Base-by-base conservation (phyloP, 1,284 basidiomycete species). In the Porogramme epimiltina region DNA sequence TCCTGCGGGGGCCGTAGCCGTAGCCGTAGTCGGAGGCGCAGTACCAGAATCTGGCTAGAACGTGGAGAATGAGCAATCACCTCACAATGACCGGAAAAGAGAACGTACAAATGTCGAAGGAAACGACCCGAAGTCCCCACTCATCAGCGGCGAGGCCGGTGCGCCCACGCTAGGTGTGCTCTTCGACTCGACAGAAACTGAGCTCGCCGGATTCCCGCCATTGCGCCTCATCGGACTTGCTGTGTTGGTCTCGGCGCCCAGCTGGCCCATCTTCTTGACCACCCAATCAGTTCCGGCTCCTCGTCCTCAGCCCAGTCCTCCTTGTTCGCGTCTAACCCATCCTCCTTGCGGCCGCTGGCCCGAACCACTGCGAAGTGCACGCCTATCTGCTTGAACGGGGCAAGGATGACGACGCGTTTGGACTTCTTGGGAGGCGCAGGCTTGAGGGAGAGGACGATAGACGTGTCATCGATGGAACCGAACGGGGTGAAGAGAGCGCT, bases 271-370 rank as follows among this genome's bases (percentile, higher is more conserved):
- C 63, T 81, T 82, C 70, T 83, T 88, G 91, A 66, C 89, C 89
- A 93, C 6, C 69, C 78, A 28, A 94, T 71, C 62, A 93, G 85
- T 34, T 76, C 79, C 2, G 92, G 92, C 59, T 91, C 89, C 46
- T 79, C 79, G 5, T 85, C 87, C 9, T 62, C 72, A 4, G 72
- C 76, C 79, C 79, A 83, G 16, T 68, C 66, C 3, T 73, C 80
- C 74, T 79, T 78, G 1, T 77, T 66, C n/a, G 73, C 75, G 6
- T 67, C 65, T 25, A 78, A 46, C 0, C 71, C 71, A 19, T 23
- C 80, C 79, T 15, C 69, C 68, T 20, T 72, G 63, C 81, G 70
- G 1, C 79, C 80, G 49, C 79, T 84, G 0, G 82, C 82, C 62
- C 81, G 81, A 2, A 90, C 82, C 2, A 81, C 86, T 1, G 81